phyloP scores from a whole-genome alignment of 306 rosid species.

The Herpetospermum pedunculosum region DNA sequence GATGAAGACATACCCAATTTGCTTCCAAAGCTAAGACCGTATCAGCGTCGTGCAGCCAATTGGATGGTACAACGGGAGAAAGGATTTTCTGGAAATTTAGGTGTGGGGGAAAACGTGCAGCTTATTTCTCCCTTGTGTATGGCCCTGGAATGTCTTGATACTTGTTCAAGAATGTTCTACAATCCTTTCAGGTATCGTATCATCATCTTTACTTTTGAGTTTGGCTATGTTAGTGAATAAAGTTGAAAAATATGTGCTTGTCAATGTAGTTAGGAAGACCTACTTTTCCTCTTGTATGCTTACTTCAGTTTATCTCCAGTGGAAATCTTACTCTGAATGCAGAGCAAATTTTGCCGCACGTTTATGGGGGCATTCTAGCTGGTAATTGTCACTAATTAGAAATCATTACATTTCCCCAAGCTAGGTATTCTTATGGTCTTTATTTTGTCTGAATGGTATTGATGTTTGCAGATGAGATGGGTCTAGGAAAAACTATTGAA shows the following conservation, averaged over 20 bases:
- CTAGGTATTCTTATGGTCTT: slow-evolving; percentile 9
- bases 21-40: slow-evolving; percentile 85
- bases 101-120: slow-evolving; percentile 30
- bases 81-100: slow-evolving; percentile 30
- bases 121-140: slow-evolving; percentile 66
- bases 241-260: slow-evolving; percentile 1
- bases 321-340: slow-evolving; percentile 66
- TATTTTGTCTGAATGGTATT: slow-evolving; percentile 16
- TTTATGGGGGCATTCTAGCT: slow-evolving; percentile 92
- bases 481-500: slow-evolving; percentile 92
- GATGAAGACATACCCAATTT: slow-evolving; percentile 58
- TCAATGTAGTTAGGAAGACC: slow-evolving; percentile 9
- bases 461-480: slow-evolving; percentile 73
- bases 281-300: slow-evolving; percentile 13
- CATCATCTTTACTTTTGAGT: slow-evolving; percentile 10
- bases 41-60: slow-evolving; percentile 85
- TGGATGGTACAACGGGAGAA: slow-evolving; percentile 92
- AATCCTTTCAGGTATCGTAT: slow-evolving; percentile 90
- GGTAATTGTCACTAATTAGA: slow-evolving; percentile 36
- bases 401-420: background rate
- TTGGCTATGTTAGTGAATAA: background rate
- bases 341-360: slow-evolving; percentile 42
- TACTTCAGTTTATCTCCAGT: slow-evolving; percentile 41
- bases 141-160: slow-evolving; percentile 58
- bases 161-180: slow-evolving; percentile 55